Evolutionary conservation across 2,329 filamentous ascomycete genomes (phyloP), one percentile per base, ranked within the genome.

Genomic region (Aspergillus novofumigatus): DNA sequence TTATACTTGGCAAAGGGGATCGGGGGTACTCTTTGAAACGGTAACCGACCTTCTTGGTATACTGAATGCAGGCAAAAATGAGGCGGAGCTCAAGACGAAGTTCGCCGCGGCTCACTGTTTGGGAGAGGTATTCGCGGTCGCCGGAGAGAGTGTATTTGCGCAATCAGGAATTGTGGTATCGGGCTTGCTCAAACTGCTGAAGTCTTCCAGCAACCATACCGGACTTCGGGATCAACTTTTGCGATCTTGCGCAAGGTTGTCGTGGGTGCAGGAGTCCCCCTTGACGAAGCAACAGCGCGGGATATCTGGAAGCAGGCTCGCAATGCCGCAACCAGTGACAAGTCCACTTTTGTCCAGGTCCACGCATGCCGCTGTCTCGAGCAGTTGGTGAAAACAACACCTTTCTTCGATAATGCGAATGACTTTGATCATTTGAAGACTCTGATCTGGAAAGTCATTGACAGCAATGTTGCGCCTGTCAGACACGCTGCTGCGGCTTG

Each of bases 251-350:
- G 84, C 45, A 92, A 92, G 76, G 83, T 97, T 44, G 81, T 88
- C 26, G 82, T 81, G 57, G 93, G 92, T 72, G 85, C 97, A 28
- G 83, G 84, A 55, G 80, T 81, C 4, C 91, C 90, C 59, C 81
- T 93, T 66, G 94, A 99, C 65, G 94, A 99, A 73, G 80, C 79
- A 54, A 81, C 92, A 41, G 90, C 90, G n/a, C 86, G 92, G 68
- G 92, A 97, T 71, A 85, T 95, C 17, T 97, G 92, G 91, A 99
- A 97, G 74, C 90, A 93, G 71, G 88, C 87, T 26, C 86, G 94
- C 61, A 91, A 82, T 72, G 83, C 89, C 64, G 89, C 89, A 28
- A 82, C 86, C 0, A 82, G 81, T 58, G 95, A 99, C 73, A 97
- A 94, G 74, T 90, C 91, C 3, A 81, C 86, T 2, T 81, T 96